Evolutionary conservation across 371 early-diverging fungal species (phyloP), one percentile per base, ranked within the genome.

Genomic region (Nosema muscidifuracis): DNA sequence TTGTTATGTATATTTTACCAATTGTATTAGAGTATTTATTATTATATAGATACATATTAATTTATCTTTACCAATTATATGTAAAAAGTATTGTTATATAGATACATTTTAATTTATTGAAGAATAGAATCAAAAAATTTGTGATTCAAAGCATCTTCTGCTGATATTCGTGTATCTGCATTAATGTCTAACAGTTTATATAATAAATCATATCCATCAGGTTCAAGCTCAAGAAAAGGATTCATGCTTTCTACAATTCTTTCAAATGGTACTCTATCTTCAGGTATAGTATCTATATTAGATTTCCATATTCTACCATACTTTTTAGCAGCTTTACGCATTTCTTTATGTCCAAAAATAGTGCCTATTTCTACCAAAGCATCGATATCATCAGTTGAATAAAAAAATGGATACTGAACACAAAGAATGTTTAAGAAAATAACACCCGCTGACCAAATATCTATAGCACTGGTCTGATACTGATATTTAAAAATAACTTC

Each of bases 401-500:
- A 80, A 78, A 95, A 97, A 74, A 96, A 95, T 0, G 98, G 96
- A 80, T 90, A 96, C 30, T 88, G 83, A 9, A 87, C 86, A 0
- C 92, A 85, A 60, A 94, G 73, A 44, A 95, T 80, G 34, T 86
- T 87, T 2, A 93, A 81, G 30, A 97, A 80, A 34, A 91, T 92
- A 0, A 93, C 92, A 16, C 97, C 96, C 0, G 87, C 94, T 0
- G 94, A 87, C 97, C 97, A 97, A 0, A 94, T 84, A 82, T 94
- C 93, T 60, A 94, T 89, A 0, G 89, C 87, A 20, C 86, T 85
- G 2, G 92, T 89, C 77, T 95, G 97, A 56, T 88, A 62, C 0
- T 80, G 74, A n/a, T 88, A 87, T 60, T 90, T 87, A 71, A 97
- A 85, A 16, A 97, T 80, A 0, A 95, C 92, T 78, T 97, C 97